Base-by-base conservation (phyloP, 1,139 yeast species). In the Torulaspora pretoriensis region DNA sequence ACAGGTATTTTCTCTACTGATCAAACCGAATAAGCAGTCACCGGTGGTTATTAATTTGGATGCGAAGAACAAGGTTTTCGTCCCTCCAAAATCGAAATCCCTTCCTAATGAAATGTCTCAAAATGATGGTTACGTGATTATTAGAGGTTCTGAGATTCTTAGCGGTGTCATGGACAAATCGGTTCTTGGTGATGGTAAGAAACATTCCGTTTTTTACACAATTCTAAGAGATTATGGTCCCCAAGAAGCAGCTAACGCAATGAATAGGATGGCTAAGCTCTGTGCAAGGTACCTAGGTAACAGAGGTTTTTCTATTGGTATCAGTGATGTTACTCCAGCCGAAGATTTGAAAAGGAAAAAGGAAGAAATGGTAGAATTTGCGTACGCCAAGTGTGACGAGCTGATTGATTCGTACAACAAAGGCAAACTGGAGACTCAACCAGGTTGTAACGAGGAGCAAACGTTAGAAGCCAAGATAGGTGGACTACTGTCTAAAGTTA, bases 361-460 rank as follows among this genome's bases (percentile, higher is more conserved):
- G 67, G 97, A 90, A 65, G 74, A 78, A 43, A 78, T 92, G 78
- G 97, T 94, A 35, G 96, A 90, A 65, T 75, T 75, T 57, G 98
- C 98, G 0, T 94, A 94, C 65, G 74, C 78, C 30, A 85, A 87
- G 69, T 90, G 97, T 77, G 97, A 92, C 61, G 94, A 87, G 57
- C 75, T 94, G 53, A 94, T 94, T 71, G 80, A 78, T 49, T 73
- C 78, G 53, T 87, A 80, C 64, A 83, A 86, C 51, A 73, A 80
- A 42, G 98, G 98, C 4, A 88, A 87, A 61, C 76, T 94, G 54
- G 98, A 92, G 65, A 90, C 98, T 0, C 98, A 94, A 63, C 98
- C 99, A 0, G 99, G 99, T 68, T 92, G 98, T 76, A 85, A 92
- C 61, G 97, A 90, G 68, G 99, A 94, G 61, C 97, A 94, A 64